Base-by-base conservation (phyloP, 768 basidiomycete genomes). In the Boletus pseudopeckii region DNA sequence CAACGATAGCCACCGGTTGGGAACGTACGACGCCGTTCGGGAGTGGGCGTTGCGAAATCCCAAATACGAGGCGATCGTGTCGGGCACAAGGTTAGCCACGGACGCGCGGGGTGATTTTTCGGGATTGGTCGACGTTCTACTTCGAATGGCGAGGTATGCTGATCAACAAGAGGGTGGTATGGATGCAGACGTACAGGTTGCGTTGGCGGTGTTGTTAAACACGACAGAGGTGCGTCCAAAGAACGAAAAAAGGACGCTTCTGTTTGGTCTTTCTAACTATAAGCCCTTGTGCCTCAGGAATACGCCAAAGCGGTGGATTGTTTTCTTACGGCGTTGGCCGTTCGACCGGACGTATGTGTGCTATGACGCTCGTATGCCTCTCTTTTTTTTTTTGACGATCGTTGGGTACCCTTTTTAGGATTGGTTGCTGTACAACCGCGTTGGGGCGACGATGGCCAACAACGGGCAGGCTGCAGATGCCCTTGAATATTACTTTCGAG, bases 101-200 rank as follows among this genome's bases (percentile, higher is more conserved):
- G 55, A 59, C 4, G 64, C 73, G 36, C 57, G 58, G 2, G 58
- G 59, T 0, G 39, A 70, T 22, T 82, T 83, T 65, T 61, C 72
- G 26, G 69, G 77, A 34, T 70, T 98, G 60, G 83, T 92, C 28
- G 75, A 84, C n/a, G 84, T 85, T 62, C 72, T 98, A 63, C 90
- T 98, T 59, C 77, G 75, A 15, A 87, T 98, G 80, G 95, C 86
- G 38, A 77, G 84, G 60, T 76, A 75, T 57, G 54, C 52, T 30
- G 76, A 80, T 57, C 73, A 53, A 1, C 37, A 74, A 18, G 75
- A 73, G 38, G 81, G 78, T 4, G 77, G 77, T 48, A 80, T 98
- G 22, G 97, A 99, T 68, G 86, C 96, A 9, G 96, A 99, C 69
- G 85, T 95, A 28, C 97, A 99, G 73, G 84, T 98, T 45, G 97